Evolutionary conservation across 1,284 basidiomycete genomes (phyloP).

Genomic region (Puccinia novopanici): DNA sequence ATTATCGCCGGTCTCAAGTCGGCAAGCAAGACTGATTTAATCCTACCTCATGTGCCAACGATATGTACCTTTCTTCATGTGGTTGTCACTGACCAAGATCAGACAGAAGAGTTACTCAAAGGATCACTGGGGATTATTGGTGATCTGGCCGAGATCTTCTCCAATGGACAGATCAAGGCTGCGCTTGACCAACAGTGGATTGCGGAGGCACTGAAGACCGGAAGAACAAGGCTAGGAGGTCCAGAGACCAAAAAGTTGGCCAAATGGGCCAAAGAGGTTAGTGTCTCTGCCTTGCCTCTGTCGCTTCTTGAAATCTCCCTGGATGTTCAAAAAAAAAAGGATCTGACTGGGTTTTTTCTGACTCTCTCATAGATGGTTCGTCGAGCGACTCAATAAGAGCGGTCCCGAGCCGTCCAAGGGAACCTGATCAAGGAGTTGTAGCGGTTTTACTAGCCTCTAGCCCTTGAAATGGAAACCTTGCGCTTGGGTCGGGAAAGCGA

Average conservation of each 20-base stretch:
- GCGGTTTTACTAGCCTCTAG: constrained; percentile 13
- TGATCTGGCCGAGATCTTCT: constrained; percentile 85
- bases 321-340: no score
- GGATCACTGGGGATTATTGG: constrained; percentile 82
- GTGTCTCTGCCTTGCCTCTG: constrained; percentile 51
- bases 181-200: constrained; percentile 80
- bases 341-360: background rate
- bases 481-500: background rate
- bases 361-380: constrained; percentile 42
- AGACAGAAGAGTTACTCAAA: constrained; percentile 75
- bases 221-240: constrained; percentile 62
- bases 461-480: constrained; percentile 25
- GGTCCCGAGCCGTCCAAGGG: background rate
- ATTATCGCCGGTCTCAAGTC: constrained; percentile 87
- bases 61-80: constrained; percentile 82
- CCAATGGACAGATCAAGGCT: constrained; percentile 76
- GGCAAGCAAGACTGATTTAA: constrained; percentile 70
- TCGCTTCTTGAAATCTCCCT: background rate
- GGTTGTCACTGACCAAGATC: constrained; percentile 78
- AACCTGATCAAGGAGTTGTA: background rate
- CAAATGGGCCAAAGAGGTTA: constrained; percentile 65
- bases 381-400: constrained; percentile 40
- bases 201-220: constrained; percentile 70
- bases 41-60: constrained; percentile 73
- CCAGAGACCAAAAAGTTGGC: constrained; percentile 63